Base-by-base conservation (phyloP, 371 early-diverging fungal species). In the Mucor velutinosus region DNA sequence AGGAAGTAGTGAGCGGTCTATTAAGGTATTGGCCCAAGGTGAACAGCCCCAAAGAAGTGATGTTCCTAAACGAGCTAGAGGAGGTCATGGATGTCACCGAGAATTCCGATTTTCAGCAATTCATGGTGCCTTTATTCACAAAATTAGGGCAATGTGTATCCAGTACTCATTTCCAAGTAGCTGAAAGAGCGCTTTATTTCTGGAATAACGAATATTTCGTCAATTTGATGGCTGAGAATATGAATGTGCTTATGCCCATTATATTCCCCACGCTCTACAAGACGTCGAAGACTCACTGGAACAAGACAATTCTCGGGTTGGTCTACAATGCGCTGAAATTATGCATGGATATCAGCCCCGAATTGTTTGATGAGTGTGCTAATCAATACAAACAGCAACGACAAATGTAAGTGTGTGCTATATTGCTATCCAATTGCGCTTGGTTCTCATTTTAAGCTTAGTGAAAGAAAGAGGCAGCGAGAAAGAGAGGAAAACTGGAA, bases 171-270 rank as follows among this genome's bases (percentile, higher is more conserved):
- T 98, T 96, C 74, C 99, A 98, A 88, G 95, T 89, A 8, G 97
- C 98, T 25, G 99, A 98, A 79, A 87, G 99, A 57, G 97, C 99
- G 5, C 79, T 98, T 27, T 94, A 91, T 64, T 96, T 93, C 80
- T 98, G 98, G 97, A 97, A 96, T 79, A 98, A 97, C 72, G 97
- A 95, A 66, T 97, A 97, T 72, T 93, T 97, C 74, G 93, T 95
- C 68, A 94, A 91, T 72, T 75, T 97, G 70, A 95, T 98, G 71
- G 90, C 92, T 5, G 94, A 96, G 61, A 96, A 97, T 78, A 92
- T 93, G 45, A 81, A 85, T 61, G 89, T 88, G 45, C 91, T 97
- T 45, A 79, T 98, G 76, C 99, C 97, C 17, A 94, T 97, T 62
- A 92, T 96, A 79, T 96, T 98, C 67, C 88, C 95, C 7, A 89